phyloP scores from a whole-genome alignment of 1,139 yeast species.

The Yamadazyma songkhlaensis region DNA sequence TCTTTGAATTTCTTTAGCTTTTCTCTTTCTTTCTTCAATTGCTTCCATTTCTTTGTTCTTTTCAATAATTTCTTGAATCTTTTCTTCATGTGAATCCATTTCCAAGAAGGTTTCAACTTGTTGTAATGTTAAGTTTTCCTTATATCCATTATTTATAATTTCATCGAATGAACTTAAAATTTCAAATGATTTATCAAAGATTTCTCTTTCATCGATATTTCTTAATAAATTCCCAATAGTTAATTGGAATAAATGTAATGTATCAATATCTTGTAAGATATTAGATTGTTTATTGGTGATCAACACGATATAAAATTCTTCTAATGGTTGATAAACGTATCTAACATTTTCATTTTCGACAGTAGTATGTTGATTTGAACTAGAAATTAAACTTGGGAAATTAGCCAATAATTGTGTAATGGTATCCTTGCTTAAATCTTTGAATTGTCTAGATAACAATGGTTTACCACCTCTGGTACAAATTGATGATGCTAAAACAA shows the following conservation, averaged over 20 bases:
- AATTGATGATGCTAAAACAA: constrained; percentile 86
- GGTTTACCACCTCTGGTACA: constrained; percentile 96
- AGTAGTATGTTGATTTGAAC: constrained; percentile 84
- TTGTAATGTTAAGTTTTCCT: constrained; percentile 77
- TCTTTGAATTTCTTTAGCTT: constrained; percentile 92
- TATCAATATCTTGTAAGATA: constrained; percentile 91
- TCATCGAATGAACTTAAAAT: constrained; percentile 92
- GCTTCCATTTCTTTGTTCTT: constrained; percentile 97
- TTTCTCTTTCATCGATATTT: constrained; percentile 76
- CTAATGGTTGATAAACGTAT: constrained; percentile 94
- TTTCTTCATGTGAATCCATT: constrained; percentile 98
- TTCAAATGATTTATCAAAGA: constrained; percentile 83
- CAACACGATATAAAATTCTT: constrained; percentile 87
- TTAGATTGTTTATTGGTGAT: constrained; percentile 91
- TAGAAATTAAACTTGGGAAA: constrained; percentile 78
- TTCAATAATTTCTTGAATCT: constrained; percentile 96
- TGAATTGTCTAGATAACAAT: constrained; percentile 87
- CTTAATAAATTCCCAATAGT: constrained; percentile 76
- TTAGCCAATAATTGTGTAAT: constrained; percentile 83
- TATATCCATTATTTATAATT: constrained; percentile 83
- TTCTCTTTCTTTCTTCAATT: constrained; percentile 92
- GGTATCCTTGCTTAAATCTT: constrained; percentile 79
- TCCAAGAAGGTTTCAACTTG: constrained; percentile 90
- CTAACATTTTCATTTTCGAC: constrained; percentile 92
- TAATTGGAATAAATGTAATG: constrained; percentile 81